Percentiles rank a stretch among this genome's conserved stretches.
Evolutionary conservation across 768 basidiomycete genomes (phyloP).

Genomic region (Leucosporidium scottii): DNA sequence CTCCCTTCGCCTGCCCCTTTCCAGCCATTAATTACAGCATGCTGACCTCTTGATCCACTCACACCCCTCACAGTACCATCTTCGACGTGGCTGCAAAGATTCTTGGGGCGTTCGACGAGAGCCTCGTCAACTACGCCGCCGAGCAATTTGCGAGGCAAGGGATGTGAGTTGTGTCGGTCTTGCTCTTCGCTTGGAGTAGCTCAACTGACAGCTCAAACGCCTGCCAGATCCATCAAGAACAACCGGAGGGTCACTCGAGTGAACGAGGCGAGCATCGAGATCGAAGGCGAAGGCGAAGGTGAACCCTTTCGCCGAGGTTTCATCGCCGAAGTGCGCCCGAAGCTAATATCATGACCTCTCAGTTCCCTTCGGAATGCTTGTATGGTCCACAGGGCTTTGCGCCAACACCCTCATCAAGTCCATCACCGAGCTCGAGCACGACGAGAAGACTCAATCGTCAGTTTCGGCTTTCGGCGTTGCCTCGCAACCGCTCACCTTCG

Average conservation of each 20-base stretch:
- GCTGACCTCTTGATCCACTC: slow-evolving; percentile 53
- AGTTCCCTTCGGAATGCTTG: slow-evolving; percentile 75
- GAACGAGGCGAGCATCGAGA: slow-evolving; percentile 41
- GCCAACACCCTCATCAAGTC: slow-evolving; percentile 69
- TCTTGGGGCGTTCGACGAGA: slow-evolving; percentile 64
- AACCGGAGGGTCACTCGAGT: slow-evolving; percentile 67
- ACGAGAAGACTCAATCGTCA: slow-evolving; percentile 15
- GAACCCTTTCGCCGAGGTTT: too few species aligned
- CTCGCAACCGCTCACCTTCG: too few species aligned
- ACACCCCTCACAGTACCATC: slow-evolving; percentile 62
- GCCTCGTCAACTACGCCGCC: slow-evolving; percentile 52
- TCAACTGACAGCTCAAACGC: too few species aligned
- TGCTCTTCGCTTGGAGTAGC: too few species aligned
- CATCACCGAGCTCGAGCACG: slow-evolving; percentile 52
- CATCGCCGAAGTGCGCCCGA: too few species aligned
- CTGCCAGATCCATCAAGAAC: too few species aligned
- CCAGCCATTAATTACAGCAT: too few species aligned
- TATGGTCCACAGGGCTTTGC: slow-evolving; percentile 83
- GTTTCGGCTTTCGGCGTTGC: too few species aligned
- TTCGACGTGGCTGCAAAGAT: slow-evolving; percentile 77
- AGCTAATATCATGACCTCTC: too few species aligned
- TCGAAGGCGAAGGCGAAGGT: slow-evolving; percentile 57
- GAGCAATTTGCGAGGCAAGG: slow-evolving; percentile 63
- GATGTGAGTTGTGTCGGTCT: too few species aligned
- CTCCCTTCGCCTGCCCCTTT: slow-evolving; percentile 44